phyloP scores from a whole-genome alignment of 1,284 basidiomycete species.

The Cutaneotrichosporon arboriforme region DNA sequence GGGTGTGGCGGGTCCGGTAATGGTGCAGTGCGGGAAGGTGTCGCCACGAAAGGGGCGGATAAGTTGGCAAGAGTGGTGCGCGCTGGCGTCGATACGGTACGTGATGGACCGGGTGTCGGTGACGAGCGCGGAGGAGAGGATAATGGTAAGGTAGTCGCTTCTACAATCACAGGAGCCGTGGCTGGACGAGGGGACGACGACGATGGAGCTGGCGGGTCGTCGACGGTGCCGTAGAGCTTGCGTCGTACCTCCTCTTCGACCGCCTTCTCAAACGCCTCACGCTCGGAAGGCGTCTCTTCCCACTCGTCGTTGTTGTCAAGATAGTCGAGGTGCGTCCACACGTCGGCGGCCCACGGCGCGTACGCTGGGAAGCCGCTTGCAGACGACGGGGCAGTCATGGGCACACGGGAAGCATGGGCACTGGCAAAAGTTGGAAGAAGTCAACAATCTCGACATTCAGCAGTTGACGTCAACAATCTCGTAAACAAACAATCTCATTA shows the following conservation, averaged over 20 bases:
- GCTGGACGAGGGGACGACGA: too few relatives aligned
- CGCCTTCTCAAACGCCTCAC: not conserved
- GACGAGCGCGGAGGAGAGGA: not conserved
- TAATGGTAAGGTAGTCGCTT: not conserved
- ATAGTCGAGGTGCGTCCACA: conserved; percentile 9
- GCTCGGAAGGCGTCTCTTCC: conserved; percentile 3
- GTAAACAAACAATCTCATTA: not conserved
- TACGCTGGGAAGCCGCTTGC: not conserved
- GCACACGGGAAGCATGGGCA: not conserved
- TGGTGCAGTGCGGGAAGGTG: conserved; percentile 3
- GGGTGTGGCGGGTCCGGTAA: not conserved
- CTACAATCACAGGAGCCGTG: not conserved
- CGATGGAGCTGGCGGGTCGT: too few relatives aligned
- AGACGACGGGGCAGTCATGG: not conserved
- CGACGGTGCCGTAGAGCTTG: not conserved
- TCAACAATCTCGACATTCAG: not conserved
- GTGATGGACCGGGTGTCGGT: too few relatives aligned
- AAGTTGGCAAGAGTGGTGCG: not conserved
- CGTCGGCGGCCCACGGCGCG: conserved; percentile 2
- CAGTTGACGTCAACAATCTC: not conserved
- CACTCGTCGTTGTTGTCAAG: conserved; percentile 2
- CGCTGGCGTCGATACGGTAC: not conserved
- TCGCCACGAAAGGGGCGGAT: conserved; percentile 7
- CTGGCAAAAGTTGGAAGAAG: not conserved
- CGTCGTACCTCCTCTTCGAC: not conserved